Evolutionary conservation across 768 basidiomycete genomes (phyloP).

Genomic region (Pisolithus tinctorius): DNA sequence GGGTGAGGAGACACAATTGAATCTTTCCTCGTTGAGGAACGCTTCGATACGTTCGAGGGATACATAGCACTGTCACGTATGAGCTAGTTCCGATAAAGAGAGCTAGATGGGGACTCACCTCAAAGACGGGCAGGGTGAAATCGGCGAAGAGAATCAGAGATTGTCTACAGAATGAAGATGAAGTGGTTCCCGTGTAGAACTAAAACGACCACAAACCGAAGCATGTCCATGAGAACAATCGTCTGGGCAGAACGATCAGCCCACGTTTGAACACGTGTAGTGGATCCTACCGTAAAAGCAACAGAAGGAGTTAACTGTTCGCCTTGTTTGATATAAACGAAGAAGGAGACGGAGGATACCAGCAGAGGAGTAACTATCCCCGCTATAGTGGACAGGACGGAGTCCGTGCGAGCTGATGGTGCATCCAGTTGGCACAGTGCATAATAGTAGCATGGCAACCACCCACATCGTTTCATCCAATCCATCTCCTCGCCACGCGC

Average conservation of each 20-base stretch:
- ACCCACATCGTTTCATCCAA: slow-evolving; percentile 68
- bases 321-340: slow-evolving; percentile 62
- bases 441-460: slow-evolving; percentile 32
- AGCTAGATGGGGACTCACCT: slow-evolving; percentile 31
- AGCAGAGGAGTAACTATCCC: slow-evolving; percentile 76
- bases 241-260: slow-evolving; percentile 32
- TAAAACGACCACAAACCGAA: slow-evolving; percentile 40
- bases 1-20: slow-evolving; percentile 41
- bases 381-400: slow-evolving; percentile 59
- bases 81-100: background rate
- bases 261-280: background rate
- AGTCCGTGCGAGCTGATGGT: slow-evolving; percentile 62
- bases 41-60: slow-evolving; percentile 54
- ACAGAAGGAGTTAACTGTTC: slow-evolving; percentile 69
- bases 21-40: slow-evolving; percentile 58
- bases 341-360: slow-evolving; percentile 77
- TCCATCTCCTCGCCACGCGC: slow-evolving; percentile 64
- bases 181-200: background rate
- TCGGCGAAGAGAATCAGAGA: slow-evolving; percentile 78
- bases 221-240: slow-evolving; percentile 81
- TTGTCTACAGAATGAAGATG: slow-evolving; percentile 28
- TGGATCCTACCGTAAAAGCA: slow-evolving; percentile 69
- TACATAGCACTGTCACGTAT: slow-evolving; percentile 37
- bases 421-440: background rate
- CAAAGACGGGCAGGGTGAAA: slow-evolving; percentile 73